Conservation (phyloP, 2,329 filamentous ascomycete genomes). For the Diaporthe batatas region DNA sequence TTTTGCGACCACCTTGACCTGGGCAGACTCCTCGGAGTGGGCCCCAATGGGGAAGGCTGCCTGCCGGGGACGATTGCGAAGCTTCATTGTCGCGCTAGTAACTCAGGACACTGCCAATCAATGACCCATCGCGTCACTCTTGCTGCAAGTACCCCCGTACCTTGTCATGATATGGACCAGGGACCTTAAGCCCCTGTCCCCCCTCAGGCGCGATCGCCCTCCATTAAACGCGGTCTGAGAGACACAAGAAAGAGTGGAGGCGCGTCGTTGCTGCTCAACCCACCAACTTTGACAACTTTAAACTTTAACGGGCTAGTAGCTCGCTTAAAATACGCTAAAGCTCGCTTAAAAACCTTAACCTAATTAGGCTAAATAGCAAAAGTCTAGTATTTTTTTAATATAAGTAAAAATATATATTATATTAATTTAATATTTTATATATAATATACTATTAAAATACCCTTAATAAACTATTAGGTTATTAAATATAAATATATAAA, state of each 20-base stretch:
- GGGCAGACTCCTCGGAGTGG: conserved; percentile 10
- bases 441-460: no score
- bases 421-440: no score
- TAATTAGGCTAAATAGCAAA: no score
- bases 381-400: no score
- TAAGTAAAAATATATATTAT: no score
- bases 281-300: conserved; percentile 23
- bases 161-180: conserved; percentile 3
- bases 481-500: no score
- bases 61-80: conserved; percentile 1
- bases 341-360: no score
- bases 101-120: neutral
- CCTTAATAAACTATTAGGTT: no score
- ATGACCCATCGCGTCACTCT: no score
- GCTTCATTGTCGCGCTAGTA: neutral
- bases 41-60: neutral
- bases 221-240: conserved; percentile 30
- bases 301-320: no score
- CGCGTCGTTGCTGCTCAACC: conserved; percentile 30
- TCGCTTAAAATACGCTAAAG: no score
- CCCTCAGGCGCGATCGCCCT: conserved; percentile 13
- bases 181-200: conserved; percentile 6
- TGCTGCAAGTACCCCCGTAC: neutral
- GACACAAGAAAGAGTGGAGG: conserved; percentile 31
- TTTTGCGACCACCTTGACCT: conserved; percentile 19